A percentile compares a stretch with the other conserved stretches of the same genome.
Evolutionary conservation across 2,329 filamentous ascomycete genomes (phyloP).

Genomic region (Mollisiaceae sp.): DNA sequence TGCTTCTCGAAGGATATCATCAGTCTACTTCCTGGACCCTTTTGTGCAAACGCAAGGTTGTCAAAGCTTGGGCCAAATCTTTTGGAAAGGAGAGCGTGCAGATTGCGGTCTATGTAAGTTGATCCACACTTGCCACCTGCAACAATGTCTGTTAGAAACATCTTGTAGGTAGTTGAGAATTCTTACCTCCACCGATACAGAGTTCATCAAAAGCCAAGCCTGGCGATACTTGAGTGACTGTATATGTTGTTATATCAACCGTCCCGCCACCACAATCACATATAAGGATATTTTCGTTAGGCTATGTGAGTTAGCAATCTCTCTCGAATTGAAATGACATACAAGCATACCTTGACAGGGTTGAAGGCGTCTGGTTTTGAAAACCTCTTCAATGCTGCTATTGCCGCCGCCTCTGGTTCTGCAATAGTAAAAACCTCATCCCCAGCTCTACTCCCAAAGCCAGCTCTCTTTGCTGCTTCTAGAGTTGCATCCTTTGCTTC

Average conservation of each 20-base stretch:
- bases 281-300: constrained; percentile 31
- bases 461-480: constrained; percentile 32
- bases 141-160: background rate
- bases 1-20: constrained; percentile 17
- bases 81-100: constrained; percentile 30
- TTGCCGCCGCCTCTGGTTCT: constrained; percentile 37
- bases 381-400: constrained; percentile 28
- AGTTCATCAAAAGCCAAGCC: constrained; percentile 32
- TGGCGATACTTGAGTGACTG: constrained; percentile 27
- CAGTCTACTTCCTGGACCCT: constrained; percentile 23
- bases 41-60: constrained; percentile 24
- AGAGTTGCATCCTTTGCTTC: constrained; percentile 34
- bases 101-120: constrained; percentile 37
- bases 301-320: constrained; percentile 15
- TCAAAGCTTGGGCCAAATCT: constrained; percentile 33
- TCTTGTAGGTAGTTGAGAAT: background rate
- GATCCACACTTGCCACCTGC: constrained; percentile 38
- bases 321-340: background rate
- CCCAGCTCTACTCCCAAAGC: constrained; percentile 24
- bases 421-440: constrained; percentile 33
- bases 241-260: constrained; percentile 38
- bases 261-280: constrained; percentile 39
- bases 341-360: constrained; percentile 23
- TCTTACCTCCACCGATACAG: constrained; percentile 27
- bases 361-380: constrained; percentile 15